Percentiles rank a stretch among this genome's conserved stretches.
These are phyloP conservation scores for Ceratobasidium sp. DNA, from an alignment of 1,284 basidiomycete genomes.

Conservation along the genomic window DNA sequence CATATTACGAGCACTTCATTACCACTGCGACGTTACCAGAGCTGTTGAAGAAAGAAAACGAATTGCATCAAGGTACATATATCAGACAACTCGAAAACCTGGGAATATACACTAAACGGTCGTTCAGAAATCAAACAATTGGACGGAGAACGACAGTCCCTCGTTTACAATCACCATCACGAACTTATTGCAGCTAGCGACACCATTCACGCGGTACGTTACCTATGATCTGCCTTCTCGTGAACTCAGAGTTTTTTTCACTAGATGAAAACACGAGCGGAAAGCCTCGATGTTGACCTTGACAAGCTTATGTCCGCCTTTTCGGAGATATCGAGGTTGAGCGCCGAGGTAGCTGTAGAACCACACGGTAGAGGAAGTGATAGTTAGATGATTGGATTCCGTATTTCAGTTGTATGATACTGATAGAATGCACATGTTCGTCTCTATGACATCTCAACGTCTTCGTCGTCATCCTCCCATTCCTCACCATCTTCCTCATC, in stretches of 20 bases:
- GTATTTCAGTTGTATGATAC: slow-evolving; percentile 3
- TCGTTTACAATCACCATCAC: slow-evolving; percentile 95
- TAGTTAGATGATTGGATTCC: not conserved
- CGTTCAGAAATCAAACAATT: slow-evolving; percentile 81
- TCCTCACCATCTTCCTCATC: slow-evolving; percentile 55
- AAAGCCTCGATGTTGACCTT: slow-evolving; percentile 82
- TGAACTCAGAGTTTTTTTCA: not conserved
- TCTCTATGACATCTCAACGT: slow-evolving; percentile 68
- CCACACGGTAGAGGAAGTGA: slow-evolving; percentile 5
- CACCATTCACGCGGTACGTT: slow-evolving; percentile 82
- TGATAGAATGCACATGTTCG: not conserved
- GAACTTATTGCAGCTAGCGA: slow-evolving; percentile 92
- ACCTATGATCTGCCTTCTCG: not conserved
- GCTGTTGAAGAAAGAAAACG: slow-evolving; percentile 80
- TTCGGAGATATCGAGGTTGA: slow-evolving; percentile 82
- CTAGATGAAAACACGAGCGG: slow-evolving; percentile 86
- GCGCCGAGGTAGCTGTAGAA: slow-evolving; percentile 71
- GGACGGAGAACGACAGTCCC: slow-evolving; percentile 86
- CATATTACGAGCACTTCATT: slow-evolving; percentile 85
- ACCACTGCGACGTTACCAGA: slow-evolving; percentile 77
- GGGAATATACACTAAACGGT: not conserved
- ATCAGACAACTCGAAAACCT: no score
- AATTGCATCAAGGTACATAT: slow-evolving; percentile 69
- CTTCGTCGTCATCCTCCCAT: slow-evolving; percentile 67
- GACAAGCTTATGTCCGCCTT: slow-evolving; percentile 81